Percentiles rank a stretch among this genome's conserved stretches.
Evolutionary conservation across 2,329 filamentous ascomycete species (phyloP).

Genomic region (Talaromyces sp.): DNA sequence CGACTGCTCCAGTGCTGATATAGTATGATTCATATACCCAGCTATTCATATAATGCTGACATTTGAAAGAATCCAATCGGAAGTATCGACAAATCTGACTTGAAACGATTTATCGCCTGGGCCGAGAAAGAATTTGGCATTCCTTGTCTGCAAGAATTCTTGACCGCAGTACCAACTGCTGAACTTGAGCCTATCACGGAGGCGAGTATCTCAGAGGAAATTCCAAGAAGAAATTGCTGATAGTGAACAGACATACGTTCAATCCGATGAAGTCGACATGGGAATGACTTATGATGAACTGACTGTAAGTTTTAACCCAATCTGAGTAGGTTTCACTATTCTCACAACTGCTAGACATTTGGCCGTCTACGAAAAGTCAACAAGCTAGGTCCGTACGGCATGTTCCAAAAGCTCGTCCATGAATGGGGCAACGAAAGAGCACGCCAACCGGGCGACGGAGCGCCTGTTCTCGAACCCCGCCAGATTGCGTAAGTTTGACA

Average conservation of each 20-base stretch:
- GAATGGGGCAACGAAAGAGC: slow-evolving; percentile 36
- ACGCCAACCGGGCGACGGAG: slow-evolving; percentile 17
- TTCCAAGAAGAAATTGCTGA: neutral
- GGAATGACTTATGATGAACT: slow-evolving; percentile 51
- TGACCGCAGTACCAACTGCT: slow-evolving; percentile 56
- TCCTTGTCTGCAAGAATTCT: slow-evolving; percentile 49
- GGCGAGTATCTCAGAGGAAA: slow-evolving; percentile 40
- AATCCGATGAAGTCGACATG: slow-evolving; percentile 48
- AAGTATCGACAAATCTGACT: slow-evolving; percentile 57
- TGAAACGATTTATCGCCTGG: slow-evolving; percentile 65
- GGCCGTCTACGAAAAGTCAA: slow-evolving; percentile 48
- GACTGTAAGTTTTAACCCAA: slow-evolving; percentile 37
- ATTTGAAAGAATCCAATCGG: slow-evolving; percentile 24
- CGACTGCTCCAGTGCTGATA: slow-evolving; percentile 51
- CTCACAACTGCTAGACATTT: slow-evolving; percentile 3
- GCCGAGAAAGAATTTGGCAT: slow-evolving; percentile 55
- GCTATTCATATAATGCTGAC: neutral
- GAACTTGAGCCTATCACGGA: slow-evolving; percentile 62
- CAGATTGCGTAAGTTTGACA: slow-evolving; percentile 10
- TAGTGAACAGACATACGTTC: slow-evolving; percentile 26
- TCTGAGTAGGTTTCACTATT: slow-evolving; percentile 17
- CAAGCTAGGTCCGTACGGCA: slow-evolving; percentile 50
- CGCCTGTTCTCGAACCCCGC: slow-evolving; percentile 23
- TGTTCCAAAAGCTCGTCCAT: slow-evolving; percentile 47
- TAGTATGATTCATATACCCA: slow-evolving; percentile 43